Evolutionary conservation across 495 filamentous ascomycete species (phyloP), one percentile per base, ranked within the genome.

Genomic region (Hyaloscypha variabilis): DNA sequence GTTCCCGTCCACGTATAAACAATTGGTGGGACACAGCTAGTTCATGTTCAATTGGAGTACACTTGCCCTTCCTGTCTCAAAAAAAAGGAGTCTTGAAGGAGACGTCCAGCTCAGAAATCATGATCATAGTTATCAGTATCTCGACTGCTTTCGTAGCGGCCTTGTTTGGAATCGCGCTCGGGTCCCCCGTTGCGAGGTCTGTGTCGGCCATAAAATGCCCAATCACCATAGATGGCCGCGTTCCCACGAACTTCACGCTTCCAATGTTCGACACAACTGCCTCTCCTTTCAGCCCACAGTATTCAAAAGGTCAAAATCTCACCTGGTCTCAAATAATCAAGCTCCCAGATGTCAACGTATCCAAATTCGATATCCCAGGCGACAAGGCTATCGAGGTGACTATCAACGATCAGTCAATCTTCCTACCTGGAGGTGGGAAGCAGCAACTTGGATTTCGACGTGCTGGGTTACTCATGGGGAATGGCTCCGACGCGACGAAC

Each of bases 371-470:
- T 67, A 24, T 17, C 23, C 72, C 66, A 8, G 67, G 54, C 25
- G 67, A 76, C 62, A 78, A 76, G 58, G 69, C 81, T 0, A 65
- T 83, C 60, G 80, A 82, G 70, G 80, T 83, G 19, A 81, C 79
- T 56, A 75, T 83, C 66, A 74, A 73, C 69, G 83, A 87, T 74
- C 64, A 73, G 60, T 81, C 78, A 64, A 82, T 87, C 70, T 87
- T 87, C 72, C 29, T 67, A 11, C 70, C 74, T 10, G 73, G 75
- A 30, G 75, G 71, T 8, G 62, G 53, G 19, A 77, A 78, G 68
- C 75, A 72, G 5, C 84, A 86, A 71, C 71, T 77, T 29, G 84
- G 84, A 50, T 87, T 87, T 77, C 81, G 84, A 19, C 77, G 83
- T 26, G 83, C 80, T 13, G 84, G 83, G 19, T 74, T 87, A 34